phyloP scores from a whole-genome alignment of 768 basidiomycete species.

The Termitomyces sp. region DNA sequence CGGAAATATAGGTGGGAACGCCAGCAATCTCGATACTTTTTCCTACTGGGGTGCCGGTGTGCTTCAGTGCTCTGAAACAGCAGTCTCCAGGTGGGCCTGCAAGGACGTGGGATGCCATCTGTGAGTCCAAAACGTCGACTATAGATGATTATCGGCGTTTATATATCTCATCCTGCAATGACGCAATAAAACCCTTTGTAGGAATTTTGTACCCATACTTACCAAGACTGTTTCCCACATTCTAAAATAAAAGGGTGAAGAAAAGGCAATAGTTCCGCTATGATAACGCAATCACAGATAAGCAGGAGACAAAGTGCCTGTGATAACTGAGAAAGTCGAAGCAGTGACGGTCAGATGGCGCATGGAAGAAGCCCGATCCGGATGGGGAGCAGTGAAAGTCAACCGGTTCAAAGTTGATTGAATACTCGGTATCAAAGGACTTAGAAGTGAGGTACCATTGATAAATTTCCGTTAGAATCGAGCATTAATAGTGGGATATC shows the following conservation, averaged over 20 bases:
- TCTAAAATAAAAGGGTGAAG: neutral
- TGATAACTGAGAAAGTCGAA: no score
- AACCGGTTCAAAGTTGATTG: no score
- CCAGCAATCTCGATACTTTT: constrained; percentile 32
- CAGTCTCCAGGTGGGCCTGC: constrained; percentile 43
- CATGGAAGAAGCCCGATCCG: no score
- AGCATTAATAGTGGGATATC: no score
- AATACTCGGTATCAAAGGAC: no score
- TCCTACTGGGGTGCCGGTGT: constrained; percentile 43
- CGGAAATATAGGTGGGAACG: constrained; percentile 49
- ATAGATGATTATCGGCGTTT: neutral
- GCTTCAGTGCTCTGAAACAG: constrained; percentile 48
- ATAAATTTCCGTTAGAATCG: no score
- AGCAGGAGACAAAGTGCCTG: no score
- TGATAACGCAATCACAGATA: no score
- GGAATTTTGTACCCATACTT: neutral
- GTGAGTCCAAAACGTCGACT: neutral
- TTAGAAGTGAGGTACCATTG: no score
- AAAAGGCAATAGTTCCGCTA: neutral
- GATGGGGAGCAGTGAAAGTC: no score
- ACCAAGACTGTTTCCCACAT: neutral
- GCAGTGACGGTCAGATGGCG: no score
- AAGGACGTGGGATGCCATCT: constrained; percentile 23
- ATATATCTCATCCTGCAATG: neutral
- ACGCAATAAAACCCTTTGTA: neutral